Percentiles rank a stretch among this genome's conserved stretches.
phyloP scores from a whole-genome alignment of 2,329 filamentous ascomycete genomes.

The Alternaria sp. region DNA sequence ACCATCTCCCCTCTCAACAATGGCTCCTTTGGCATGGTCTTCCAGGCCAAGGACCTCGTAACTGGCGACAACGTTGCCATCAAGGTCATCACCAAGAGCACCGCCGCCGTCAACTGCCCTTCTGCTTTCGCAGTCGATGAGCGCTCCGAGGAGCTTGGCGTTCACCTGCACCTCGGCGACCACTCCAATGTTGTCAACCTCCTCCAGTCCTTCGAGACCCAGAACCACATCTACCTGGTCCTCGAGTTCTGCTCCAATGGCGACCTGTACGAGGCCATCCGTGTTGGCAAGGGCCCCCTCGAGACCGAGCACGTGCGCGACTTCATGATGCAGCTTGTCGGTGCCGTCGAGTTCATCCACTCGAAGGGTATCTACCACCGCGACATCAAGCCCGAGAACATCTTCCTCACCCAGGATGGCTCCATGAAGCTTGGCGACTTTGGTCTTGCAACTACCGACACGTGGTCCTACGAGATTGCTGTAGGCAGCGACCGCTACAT shows the following conservation, averaged over 20 bases:
- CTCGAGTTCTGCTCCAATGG: conserved; percentile 95
- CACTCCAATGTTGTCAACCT: conserved; percentile 96
- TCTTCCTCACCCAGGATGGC: conserved; percentile 86
- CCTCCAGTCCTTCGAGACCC: conserved; percentile 88
- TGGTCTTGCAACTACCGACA: conserved; percentile 85
- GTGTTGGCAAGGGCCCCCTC: conserved; percentile 81
- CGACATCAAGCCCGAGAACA: conserved; percentile 99
- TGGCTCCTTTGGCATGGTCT: conserved; percentile 98
- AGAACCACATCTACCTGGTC: conserved; percentile 87
- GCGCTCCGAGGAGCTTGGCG: conserved; percentile 77
- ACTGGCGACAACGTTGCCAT: conserved; percentile 86
- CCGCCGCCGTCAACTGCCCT: conserved; percentile 64
- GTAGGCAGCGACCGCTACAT: conserved; percentile 99
- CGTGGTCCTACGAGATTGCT: conserved; percentile 89
- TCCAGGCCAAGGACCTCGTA: conserved; percentile 80
- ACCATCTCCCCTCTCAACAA: conserved; percentile 95
- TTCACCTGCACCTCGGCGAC: conserved; percentile 77
- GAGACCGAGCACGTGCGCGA: conserved; percentile 96
- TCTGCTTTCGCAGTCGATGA: conserved; percentile 78
- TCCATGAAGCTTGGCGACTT: conserved; percentile 97
- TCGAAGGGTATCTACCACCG: conserved; percentile 90
- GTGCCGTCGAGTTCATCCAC: conserved; percentile 90
- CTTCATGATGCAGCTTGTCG: conserved; percentile 94
- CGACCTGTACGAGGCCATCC: conserved; percentile 96
- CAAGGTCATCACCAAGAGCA: conserved; percentile 91